A percentile compares a stretch with the other conserved stretches of the same genome.
phyloP scores from a whole-genome alignment of 2,329 filamentous ascomycete genomes.

The Akanthomyces lecanii region DNA sequence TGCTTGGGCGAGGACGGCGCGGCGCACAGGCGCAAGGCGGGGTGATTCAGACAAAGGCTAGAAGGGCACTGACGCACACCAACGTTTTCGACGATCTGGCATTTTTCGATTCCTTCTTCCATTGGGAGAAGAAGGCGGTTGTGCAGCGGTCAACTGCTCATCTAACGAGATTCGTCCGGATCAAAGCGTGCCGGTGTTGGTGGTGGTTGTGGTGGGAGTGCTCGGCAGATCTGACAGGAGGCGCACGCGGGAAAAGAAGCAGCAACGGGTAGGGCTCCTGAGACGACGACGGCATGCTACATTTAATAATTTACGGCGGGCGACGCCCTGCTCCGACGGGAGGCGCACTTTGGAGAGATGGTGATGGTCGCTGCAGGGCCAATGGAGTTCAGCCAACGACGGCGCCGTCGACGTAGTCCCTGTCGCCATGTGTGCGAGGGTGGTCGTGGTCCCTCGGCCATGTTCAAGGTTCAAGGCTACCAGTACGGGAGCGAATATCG shows the following conservation, averaged over 20 bases:
- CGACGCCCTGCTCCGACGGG: background rate
- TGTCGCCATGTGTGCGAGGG: background rate
- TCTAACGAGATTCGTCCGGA: background rate
- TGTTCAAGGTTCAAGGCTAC: background rate
- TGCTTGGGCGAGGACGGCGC: background rate
- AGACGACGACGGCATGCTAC: background rate
- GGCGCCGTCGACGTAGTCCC: background rate
- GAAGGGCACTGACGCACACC: background rate
- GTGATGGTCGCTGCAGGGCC: background rate
- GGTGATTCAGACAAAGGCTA: background rate
- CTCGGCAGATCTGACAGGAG: conserved; percentile 5
- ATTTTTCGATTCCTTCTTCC: background rate
- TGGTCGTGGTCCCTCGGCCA: background rate
- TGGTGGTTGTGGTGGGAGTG: background rate
- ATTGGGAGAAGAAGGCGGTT: too few species aligned
- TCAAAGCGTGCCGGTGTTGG: background rate
- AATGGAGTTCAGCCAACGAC: too few species aligned
- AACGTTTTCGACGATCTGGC: background rate
- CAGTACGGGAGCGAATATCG: too few species aligned
- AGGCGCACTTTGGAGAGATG: background rate
- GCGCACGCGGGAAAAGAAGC: background rate
- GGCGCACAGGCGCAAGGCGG: background rate
- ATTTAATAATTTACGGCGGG: background rate
- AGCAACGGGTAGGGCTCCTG: background rate
- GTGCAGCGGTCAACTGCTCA: too few species aligned